Evolutionary conservation across 768 basidiomycete genomes (phyloP), one percentile per base, ranked within the genome.

Genomic region (Rhodotorula kratochvilovae): DNA sequence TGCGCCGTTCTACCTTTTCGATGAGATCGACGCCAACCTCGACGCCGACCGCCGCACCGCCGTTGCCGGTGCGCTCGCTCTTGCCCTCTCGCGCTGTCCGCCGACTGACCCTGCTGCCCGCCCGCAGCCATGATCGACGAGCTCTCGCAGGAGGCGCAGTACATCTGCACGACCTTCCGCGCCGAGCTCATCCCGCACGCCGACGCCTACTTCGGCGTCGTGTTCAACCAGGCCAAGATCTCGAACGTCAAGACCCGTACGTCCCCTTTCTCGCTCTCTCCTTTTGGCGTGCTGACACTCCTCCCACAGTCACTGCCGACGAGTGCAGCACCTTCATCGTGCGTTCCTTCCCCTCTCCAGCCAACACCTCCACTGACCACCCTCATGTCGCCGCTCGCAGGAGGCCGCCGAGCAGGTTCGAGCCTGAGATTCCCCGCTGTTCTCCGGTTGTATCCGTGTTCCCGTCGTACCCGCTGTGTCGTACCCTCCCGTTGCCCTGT

Each of bases 1-100:
- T 3, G 95, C 96, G 0, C 96, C 96, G 3, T 99, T 99, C 83
- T 98, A 98, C 81, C 84, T 99, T n/a, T 98, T 99, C 77, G 96
- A 99, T 79, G 96, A 98, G 89, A 98, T 99, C 78, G 96, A 99
- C 78, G 96, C 96, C 63, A 97, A 97, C 77, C 84, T 99, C 58
- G 95, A 97, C 76, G 93, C 94, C 11, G 93, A 98, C 82, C 96
- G 97, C 71, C 90, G 95, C 36, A 96, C 95, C 16, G 92, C 95
- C 21, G 95, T 98, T 31, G 92, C 95, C 10, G 85, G 94, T 94
- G 77, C 79, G 91, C 46, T 2, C 48, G 5, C 48, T 13, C 48
- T 12, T 21, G 12, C 27, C 11, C 6, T 2, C 31, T 29, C 10
- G 29, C 54, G 31, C 21, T 46, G n/a, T 46, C 63, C 13, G 42